A percentile compares a stretch with the other conserved stretches of the same genome.
Conservation (phyloP, 2,329 filamentous ascomycete species). For the Furcasterigmium furcatum region DNA sequence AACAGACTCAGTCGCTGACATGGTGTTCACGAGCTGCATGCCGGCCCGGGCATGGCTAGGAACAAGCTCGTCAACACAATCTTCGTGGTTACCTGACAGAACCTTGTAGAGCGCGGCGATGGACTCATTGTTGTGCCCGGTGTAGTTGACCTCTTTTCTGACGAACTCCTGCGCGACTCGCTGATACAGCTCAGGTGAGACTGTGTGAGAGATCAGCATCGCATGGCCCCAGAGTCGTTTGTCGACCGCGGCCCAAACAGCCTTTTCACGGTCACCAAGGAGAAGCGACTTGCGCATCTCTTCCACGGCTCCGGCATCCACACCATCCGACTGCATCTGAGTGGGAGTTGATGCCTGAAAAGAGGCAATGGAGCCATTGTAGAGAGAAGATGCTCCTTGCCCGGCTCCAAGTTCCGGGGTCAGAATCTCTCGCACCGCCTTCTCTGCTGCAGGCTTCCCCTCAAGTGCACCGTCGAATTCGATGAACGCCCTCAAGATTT, state of each 20-base stretch:
- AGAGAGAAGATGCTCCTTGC: slow-evolving; percentile 17
- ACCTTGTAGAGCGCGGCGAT: slow-evolving; percentile 91
- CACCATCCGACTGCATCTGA: slow-evolving; percentile 56
- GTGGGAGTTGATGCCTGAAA: slow-evolving; percentile 21
- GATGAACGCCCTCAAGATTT: slow-evolving; percentile 74
- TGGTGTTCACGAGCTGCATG: slow-evolving; percentile 84
- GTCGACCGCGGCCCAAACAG: slow-evolving; percentile 90
- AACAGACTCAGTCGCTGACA: slow-evolving; percentile 54
- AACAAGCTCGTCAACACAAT: slow-evolving; percentile 93
- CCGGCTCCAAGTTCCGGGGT: slow-evolving; percentile 49
- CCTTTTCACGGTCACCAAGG: slow-evolving; percentile 81
- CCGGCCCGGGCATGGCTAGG: slow-evolving; percentile 89
- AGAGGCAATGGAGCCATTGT: slow-evolving; percentile 17
- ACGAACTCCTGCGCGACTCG: slow-evolving; percentile 95
- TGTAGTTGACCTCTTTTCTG: slow-evolving; percentile 85
- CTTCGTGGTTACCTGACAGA: slow-evolving; percentile 88
- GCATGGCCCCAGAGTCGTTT: slow-evolving; percentile 95
- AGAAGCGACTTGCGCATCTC: slow-evolving; percentile 71
- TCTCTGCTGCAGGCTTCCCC: slow-evolving; percentile 66
- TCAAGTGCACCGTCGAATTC: slow-evolving; percentile 85
- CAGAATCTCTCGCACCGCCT: slow-evolving; percentile 72
- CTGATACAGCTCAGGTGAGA: slow-evolving; percentile 84
- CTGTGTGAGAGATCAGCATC: slow-evolving; percentile 76
- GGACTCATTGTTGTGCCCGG: slow-evolving; percentile 77
- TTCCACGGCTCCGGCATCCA: slow-evolving; percentile 67